Conservation (phyloP, 2,329 filamentous ascomycete genomes). For the Tolypocladium cylindrosporum region DNA sequence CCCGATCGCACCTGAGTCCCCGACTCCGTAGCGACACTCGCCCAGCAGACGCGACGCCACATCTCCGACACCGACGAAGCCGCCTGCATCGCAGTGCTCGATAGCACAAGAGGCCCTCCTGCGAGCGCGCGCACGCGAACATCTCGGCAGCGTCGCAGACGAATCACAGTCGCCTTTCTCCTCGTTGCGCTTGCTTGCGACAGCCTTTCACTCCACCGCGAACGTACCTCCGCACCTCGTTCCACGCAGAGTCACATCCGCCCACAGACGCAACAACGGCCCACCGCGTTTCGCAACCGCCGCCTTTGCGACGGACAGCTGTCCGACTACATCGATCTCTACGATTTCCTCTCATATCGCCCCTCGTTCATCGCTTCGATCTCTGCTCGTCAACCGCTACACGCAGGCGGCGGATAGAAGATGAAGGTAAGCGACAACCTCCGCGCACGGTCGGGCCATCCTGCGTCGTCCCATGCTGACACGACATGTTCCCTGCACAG, state of each 20-base stretch:
- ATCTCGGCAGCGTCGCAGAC: not conserved
- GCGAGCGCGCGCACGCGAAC: not conserved
- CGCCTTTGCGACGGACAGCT: not conserved
- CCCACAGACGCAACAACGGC: not conserved
- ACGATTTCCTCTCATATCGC: not conserved
- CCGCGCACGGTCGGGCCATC: too few relatives aligned
- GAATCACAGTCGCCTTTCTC: not conserved
- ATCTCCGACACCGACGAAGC: not conserved
- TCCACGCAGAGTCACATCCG: not conserved
- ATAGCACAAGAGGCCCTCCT: not conserved
- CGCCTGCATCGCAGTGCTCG: not conserved
- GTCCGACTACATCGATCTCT: not conserved
- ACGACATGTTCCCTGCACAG: slow-evolving; percentile 32
- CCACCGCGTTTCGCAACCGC: not conserved
- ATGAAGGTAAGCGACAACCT: slow-evolving; percentile 25
- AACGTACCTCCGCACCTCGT: not conserved
- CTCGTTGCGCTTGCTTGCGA: not conserved
- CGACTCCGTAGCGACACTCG: not conserved
- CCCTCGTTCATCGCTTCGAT: not conserved
- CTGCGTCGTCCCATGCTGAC: slow-evolving; percentile 1
- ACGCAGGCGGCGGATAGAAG: slow-evolving; percentile 11
- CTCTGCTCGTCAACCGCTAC: not conserved
- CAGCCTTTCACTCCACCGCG: not conserved
- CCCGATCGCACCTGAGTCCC: slow-evolving; percentile 3
- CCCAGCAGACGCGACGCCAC: not conserved